Conservation (phyloP, 768 basidiomycete genomes). For the Lactifluus hygrophoroides region DNA sequence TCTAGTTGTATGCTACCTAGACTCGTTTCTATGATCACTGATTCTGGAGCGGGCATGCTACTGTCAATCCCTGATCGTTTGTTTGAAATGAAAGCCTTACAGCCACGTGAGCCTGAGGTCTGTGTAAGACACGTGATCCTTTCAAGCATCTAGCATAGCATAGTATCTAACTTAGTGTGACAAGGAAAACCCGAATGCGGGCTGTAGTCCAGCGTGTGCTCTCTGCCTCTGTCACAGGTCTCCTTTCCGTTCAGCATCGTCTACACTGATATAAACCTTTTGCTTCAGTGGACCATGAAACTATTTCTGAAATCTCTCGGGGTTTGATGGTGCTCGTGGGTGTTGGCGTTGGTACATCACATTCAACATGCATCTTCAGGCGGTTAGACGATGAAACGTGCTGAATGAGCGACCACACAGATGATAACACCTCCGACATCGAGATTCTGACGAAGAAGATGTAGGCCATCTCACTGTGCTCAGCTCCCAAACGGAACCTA, state of each 20-base stretch:
- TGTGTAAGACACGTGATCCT: no score
- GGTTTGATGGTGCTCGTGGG: conserved; percentile 90
- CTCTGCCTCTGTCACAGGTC: conserved; percentile 79
- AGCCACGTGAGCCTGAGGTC: no score
- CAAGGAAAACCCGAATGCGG: conserved; percentile 44
- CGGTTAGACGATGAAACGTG: conserved; percentile 7
- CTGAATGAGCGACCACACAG: conserved; percentile 37
- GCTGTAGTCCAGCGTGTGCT: conserved; percentile 81
- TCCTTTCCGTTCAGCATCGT: conserved; percentile 13
- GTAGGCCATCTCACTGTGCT: conserved; percentile 32
- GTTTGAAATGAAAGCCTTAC: no score
- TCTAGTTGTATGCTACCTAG: conserved; percentile 85
- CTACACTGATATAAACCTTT: neutral
- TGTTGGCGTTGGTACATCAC: conserved; percentile 60
- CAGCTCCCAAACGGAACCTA: neutral
- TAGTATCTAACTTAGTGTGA: neutral
- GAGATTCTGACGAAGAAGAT: conserved; percentile 75
- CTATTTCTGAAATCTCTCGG: conserved; percentile 72
- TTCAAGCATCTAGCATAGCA: no score
- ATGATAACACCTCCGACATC: conserved; percentile 73
- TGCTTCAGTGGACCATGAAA: conserved; percentile 60
- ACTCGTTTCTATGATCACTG: conserved; percentile 73
- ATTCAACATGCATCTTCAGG: neutral
- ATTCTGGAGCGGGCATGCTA: conserved; percentile 28
- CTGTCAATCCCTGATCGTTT: no score